A percentile compares a stretch with the other conserved stretches of the same genome.
Conservation (phyloP, 2,329 filamentous ascomycete genomes). For the Aspergillus udagawae region DNA sequence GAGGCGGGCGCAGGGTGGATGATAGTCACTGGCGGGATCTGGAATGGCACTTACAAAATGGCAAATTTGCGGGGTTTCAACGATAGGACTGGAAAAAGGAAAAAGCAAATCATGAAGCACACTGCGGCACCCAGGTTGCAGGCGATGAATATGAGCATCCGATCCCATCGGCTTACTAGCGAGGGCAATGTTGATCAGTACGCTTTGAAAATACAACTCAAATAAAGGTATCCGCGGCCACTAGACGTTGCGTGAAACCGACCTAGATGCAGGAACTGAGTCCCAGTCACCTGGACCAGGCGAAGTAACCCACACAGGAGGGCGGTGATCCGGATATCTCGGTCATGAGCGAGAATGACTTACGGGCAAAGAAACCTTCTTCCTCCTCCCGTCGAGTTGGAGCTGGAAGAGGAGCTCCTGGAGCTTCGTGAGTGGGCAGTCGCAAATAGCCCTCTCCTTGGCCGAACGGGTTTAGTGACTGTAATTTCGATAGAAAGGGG, state of each 20-base stretch:
- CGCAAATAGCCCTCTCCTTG: conserved; percentile 76
- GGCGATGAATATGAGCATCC: conserved; percentile 82
- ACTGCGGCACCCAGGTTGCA: conserved; percentile 86
- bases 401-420: conserved; percentile 81
- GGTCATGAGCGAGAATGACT: conserved; percentile 48
- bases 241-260: conserved; percentile 23
- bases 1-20: conserved; percentile 17
- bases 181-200: conserved; percentile 16
- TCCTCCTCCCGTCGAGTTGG: conserved; percentile 85
- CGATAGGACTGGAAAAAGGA: conserved; percentile 77
- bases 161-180: conserved; percentile 95
- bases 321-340: conserved; percentile 6
- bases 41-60: conserved; percentile 71
- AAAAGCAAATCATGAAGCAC: conserved; percentile 89
- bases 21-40: conserved; percentile 8
- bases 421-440: conserved; percentile 77
- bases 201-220: conserved; percentile 2
- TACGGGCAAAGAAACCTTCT: conserved; percentile 91
- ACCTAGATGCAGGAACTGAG: conserved; percentile 38
- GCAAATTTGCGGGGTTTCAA: conserved; percentile 89
- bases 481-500: conserved; percentile 74
- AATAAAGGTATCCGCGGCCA: conserved; percentile 3
- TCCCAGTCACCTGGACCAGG: conserved; percentile 30
- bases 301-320: conserved; percentile 17
- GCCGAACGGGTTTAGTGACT: conserved; percentile 83